A percentile compares a stretch with the other conserved stretches of the same genome.
These are phyloP conservation scores for Lichtheimia hyalospora DNA, from an alignment of 371 early-diverging fungal genomes.

Conservation along the genomic window DNA sequence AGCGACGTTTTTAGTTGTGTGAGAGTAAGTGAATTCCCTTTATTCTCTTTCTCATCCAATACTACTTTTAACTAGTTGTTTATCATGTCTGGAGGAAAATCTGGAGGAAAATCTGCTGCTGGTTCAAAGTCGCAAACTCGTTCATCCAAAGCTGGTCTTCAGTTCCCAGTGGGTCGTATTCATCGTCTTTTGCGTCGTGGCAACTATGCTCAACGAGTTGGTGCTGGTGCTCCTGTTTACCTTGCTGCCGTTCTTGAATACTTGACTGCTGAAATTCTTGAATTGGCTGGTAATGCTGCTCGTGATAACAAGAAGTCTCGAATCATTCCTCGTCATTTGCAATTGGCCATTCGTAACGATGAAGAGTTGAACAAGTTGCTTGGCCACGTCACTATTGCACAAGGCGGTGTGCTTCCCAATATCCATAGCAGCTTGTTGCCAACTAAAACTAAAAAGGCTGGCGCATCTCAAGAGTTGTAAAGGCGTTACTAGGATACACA, in stretches of 20 bases:
- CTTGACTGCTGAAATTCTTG: constrained; percentile 95
- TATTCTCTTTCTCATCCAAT: constrained; percentile 5
- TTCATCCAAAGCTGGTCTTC: constrained; percentile 85
- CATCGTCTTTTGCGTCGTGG: constrained; percentile 94
- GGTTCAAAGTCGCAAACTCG: constrained; percentile 63
- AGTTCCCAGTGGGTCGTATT: constrained; percentile 97
- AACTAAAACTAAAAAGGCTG: constrained; percentile 73
- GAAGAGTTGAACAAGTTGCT: constrained; percentile 96
- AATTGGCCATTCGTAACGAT: constrained; percentile 94
- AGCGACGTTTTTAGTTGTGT: too few species aligned
- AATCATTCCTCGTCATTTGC: constrained; percentile 90
- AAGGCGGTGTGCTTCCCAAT: constrained; percentile 89
- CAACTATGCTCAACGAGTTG: constrained; percentile 94
- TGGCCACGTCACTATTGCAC: constrained; percentile 85
- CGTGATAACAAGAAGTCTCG: constrained; percentile 96
- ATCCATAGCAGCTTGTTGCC: constrained; percentile 75
- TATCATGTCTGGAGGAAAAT: constrained; percentile 55
- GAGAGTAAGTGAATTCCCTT: neutral
- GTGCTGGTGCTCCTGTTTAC: constrained; percentile 95
- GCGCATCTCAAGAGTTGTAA: constrained; percentile 54
- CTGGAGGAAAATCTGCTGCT: constrained; percentile 52
- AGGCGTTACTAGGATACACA: neutral
- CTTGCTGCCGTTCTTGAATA: constrained; percentile 96
- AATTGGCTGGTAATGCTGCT: constrained; percentile 95
- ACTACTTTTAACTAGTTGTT: constrained; percentile 1